These are phyloP conservation scores for Globisporangium nodosum DNA, from an alignment of 352 stramenopile species.

Conservation along the genomic window DNA sequence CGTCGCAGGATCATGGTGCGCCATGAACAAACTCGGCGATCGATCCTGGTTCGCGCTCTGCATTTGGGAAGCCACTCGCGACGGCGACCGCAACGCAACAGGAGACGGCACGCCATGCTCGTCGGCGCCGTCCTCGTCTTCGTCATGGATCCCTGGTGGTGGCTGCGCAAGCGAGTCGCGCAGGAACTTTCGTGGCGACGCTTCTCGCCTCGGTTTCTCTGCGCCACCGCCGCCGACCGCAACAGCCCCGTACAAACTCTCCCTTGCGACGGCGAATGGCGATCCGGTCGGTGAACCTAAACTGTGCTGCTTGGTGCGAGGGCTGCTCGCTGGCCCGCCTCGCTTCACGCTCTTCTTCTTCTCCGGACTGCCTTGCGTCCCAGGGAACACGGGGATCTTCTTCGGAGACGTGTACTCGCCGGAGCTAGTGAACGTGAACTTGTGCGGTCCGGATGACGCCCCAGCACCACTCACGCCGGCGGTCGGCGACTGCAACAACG, in stretches of 20 bases:
- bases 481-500: conserved; percentile 15
- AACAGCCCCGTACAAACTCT: not conserved
- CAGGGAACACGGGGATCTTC: conserved; percentile 71
- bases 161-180: conserved; percentile 35
- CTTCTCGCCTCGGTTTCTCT: conserved; percentile 37
- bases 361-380: conserved; percentile 52
- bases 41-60: conserved; percentile 18
- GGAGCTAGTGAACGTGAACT: conserved; percentile 68
- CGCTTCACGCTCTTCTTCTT: conserved; percentile 16
- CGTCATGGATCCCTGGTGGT: conserved; percentile 4
- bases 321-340: conserved; percentile 9
- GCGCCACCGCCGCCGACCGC: not conserved
- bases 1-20: conserved; percentile 40
- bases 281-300: not conserved
- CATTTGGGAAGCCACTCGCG: not conserved
- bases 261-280: not conserved
- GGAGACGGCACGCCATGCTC: not conserved
- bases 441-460: conserved; percentile 17
- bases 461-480: not conserved
- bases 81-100: conserved; percentile 8
- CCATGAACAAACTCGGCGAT: conserved; percentile 40
- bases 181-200: conserved; percentile 62
- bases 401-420: conserved; percentile 70
- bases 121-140: conserved; percentile 8
- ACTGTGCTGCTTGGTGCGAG: conserved; percentile 15